phyloP scores from a whole-genome alignment of 2,329 filamentous ascomycete species.

The Keithomyces neogunnii region DNA sequence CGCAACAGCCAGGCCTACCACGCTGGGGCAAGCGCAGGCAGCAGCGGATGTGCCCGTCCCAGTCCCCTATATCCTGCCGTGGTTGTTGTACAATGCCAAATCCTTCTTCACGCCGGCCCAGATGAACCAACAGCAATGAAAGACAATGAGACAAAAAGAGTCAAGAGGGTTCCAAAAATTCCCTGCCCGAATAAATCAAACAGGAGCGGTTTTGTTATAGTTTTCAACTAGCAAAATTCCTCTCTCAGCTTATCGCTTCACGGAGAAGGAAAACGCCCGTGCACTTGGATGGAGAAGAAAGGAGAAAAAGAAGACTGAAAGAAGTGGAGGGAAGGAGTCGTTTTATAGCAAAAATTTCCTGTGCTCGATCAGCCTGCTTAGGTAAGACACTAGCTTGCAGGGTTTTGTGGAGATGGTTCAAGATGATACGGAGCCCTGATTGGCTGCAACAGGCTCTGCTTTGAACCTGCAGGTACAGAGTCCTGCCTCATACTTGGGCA shows the following conservation, averaged over 20 bases:
- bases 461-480: background rate
- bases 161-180: constrained; percentile 57
- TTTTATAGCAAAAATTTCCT: constrained; percentile 24
- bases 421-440: background rate
- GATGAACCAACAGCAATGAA: constrained; percentile 30
- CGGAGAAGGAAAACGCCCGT: constrained; percentile 55
- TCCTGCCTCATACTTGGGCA: too few relatives aligned
- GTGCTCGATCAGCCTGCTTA: constrained; percentile 2
- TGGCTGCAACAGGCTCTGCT: background rate
- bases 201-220: constrained; percentile 65
- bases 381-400: constrained; percentile 4
- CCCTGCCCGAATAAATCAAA: constrained; percentile 58
- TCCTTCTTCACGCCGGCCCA: constrained; percentile 32
- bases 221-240: constrained; percentile 87
- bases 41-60: too few relatives aligned
- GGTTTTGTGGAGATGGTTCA: background rate
- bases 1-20: too few relatives aligned
- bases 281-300: constrained; percentile 51
- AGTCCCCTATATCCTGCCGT: too few relatives aligned
- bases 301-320: constrained; percentile 28
- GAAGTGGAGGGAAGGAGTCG: constrained; percentile 8
- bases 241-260: constrained; percentile 65
- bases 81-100: background rate
- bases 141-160: constrained; percentile 23
- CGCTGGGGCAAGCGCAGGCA: too few relatives aligned